Evolutionary conservation across 2,329 filamentous ascomycete species (phyloP).

Genomic region (Leptographium procerum): DNA sequence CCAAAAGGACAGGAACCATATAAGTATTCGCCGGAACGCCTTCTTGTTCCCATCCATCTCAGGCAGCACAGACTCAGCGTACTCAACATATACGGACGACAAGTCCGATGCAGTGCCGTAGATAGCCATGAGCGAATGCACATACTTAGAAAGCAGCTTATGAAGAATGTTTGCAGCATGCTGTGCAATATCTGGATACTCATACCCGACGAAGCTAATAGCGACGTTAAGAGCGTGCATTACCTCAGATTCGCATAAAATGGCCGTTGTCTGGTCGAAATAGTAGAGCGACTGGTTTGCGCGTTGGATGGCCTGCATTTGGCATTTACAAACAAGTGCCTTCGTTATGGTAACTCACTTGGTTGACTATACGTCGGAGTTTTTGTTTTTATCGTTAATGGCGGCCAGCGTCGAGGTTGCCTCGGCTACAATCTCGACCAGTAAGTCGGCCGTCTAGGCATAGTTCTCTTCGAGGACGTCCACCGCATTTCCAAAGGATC

Average conservation of each 20-base stretch:
- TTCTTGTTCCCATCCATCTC: not conserved
- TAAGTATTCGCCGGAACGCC: not conserved
- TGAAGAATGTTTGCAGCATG: not conserved
- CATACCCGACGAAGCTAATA: not conserved
- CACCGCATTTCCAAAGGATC: not conserved
- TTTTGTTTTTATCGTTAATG: not conserved
- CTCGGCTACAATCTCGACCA: not conserved
- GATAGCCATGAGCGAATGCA: not conserved
- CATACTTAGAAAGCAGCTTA: conserved; percentile 1
- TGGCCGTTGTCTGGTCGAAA: not conserved
- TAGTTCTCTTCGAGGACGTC: not conserved
- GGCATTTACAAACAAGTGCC: not conserved
- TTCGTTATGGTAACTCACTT: not conserved
- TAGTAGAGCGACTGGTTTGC: not conserved
- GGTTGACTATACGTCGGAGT: not conserved
- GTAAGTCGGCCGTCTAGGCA: conserved; percentile 1
- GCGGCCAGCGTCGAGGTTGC: not conserved
- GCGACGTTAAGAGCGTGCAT: not conserved
- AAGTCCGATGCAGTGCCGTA: not conserved
- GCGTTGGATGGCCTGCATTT: not conserved
- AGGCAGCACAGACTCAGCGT: not conserved
- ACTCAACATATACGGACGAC: not conserved
- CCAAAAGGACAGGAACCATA: not conserved
- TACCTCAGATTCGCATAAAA: not conserved
- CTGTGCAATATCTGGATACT: not conserved